Evolutionary conservation across 2,329 filamentous ascomycete genomes (phyloP).

Genomic region (Trichoderma guizhouense): DNA sequence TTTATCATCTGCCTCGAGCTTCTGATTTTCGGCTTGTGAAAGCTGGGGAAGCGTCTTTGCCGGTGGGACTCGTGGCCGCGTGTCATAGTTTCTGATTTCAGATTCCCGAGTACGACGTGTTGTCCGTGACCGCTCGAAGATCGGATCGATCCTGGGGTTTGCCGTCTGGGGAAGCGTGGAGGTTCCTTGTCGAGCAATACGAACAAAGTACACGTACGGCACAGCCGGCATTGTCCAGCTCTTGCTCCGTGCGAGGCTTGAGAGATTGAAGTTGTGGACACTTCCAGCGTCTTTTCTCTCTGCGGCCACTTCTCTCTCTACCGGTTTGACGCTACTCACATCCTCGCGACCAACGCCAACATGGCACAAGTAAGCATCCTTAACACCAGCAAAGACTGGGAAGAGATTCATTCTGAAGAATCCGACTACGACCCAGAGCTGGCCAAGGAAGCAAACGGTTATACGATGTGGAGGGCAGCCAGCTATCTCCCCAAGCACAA

Average conservation of each 20-base stretch:
- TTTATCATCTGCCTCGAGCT: conserved; percentile 13
- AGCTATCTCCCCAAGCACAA: conserved; percentile 8
- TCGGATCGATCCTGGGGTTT: background rate
- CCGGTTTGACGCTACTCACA: background rate
- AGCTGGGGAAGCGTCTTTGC: conserved; percentile 17
- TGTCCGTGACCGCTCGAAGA: conserved; percentile 5
- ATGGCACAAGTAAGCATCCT: conserved; percentile 36
- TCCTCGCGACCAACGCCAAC: conserved; percentile 10
- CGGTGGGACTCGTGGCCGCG: background rate
- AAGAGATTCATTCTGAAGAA: conserved; percentile 28
- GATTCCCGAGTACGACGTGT: conserved; percentile 9
- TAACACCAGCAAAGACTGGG: conserved; percentile 33
- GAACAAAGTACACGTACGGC: background rate
- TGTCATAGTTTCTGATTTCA: background rate
- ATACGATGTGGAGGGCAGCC: conserved; percentile 29
- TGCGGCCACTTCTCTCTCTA: background rate
- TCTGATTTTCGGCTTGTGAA: conserved; percentile 19
- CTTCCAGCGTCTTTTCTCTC: background rate
- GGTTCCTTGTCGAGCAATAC: background rate
- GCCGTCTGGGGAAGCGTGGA: conserved; percentile 4
- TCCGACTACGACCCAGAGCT: conserved; percentile 22
- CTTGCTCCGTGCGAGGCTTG: background rate
- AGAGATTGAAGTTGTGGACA: background rate
- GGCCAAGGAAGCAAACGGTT: conserved; percentile 23
- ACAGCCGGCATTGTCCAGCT: background rate